Evolutionary conservation across 306 rosid genomes (phyloP).

Genomic region (cucumber (Cucumis sativus)): DNA sequence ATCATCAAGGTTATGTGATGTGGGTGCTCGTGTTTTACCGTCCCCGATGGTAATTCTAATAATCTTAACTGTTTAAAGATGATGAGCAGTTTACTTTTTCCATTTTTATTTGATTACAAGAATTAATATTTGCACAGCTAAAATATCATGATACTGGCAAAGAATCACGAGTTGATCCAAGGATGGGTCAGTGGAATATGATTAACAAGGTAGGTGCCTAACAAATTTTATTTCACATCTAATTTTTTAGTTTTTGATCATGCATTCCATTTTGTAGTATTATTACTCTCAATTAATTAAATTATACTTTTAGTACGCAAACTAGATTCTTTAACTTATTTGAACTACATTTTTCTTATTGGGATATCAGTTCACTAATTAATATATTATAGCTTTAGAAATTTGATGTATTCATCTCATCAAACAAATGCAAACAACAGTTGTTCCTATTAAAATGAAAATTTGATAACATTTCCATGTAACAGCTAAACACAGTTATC

Average conservation of each 20-base stretch:
- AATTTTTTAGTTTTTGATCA: neutral
- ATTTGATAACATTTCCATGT: too few relatives aligned
- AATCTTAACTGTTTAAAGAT: neutral
- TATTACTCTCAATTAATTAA: neutral
- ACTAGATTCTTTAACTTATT: too few relatives aligned
- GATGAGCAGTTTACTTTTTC: neutral
- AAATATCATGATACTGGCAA: slow-evolving; percentile 36
- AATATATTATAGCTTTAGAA: neutral
- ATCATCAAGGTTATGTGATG: neutral
- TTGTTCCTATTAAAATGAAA: neutral
- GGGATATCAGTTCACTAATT: neutral
- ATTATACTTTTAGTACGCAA: too few relatives aligned
- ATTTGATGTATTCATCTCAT: neutral
- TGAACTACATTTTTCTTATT: too few relatives aligned
- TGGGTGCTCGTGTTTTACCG: slow-evolving; percentile 61
- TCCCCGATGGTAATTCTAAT: slow-evolving; percentile 37
- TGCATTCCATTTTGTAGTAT: neutral
- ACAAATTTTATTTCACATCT: neutral
- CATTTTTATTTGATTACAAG: neutral
- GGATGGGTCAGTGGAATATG: slow-evolving; percentile 87
- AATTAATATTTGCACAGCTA: slow-evolving; percentile 32
- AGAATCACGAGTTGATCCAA: slow-evolving; percentile 35
- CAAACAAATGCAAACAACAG: neutral
- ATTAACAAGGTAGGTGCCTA: slow-evolving; percentile 67
- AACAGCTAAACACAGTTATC: neutral